A percentile compares a stretch with the other conserved stretches of the same genome.
phyloP scores from a whole-genome alignment of 768 basidiomycete genomes.

The Lentinula raphanica region DNA sequence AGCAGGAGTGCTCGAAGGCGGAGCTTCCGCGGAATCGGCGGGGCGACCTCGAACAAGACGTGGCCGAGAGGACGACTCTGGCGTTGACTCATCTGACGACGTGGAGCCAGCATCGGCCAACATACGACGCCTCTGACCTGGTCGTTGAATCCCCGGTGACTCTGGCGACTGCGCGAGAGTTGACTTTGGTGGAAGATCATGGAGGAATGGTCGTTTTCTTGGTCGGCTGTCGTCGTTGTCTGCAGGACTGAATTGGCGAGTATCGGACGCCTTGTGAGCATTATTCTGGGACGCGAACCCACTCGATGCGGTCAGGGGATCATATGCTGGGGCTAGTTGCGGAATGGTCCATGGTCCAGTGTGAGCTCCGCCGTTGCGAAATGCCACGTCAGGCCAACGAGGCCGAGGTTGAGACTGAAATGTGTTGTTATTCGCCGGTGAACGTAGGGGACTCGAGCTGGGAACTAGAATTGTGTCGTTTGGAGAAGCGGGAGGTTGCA shows the following conservation, averaged over 20 bases:
- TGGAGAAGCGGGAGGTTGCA: slow-evolving; percentile 38
- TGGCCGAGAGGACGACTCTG: slow-evolving; percentile 39
- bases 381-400: slow-evolving; percentile 37
- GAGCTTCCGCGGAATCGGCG: slow-evolving; percentile 17
- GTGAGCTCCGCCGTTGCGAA: slow-evolving; percentile 33
- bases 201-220: slow-evolving; percentile 63
- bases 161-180: slow-evolving; percentile 40
- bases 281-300: slow-evolving; percentile 35
- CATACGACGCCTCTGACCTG: slow-evolving; percentile 44
- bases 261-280: not conserved
- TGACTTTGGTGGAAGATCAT: slow-evolving; percentile 33
- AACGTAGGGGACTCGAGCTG: slow-evolving; percentile 60
- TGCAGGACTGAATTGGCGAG: slow-evolving; percentile 12
- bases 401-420: slow-evolving; percentile 36
- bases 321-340: slow-evolving; percentile 22
- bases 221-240: slow-evolving; percentile 55
- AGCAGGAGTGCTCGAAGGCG: slow-evolving; percentile 20
- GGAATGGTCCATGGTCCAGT: slow-evolving; percentile 32
- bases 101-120: slow-evolving; percentile 41
- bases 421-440: slow-evolving; percentile 33
- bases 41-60: slow-evolving; percentile 50
- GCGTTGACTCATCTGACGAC: slow-evolving; percentile 68
- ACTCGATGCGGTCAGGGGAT: slow-evolving; percentile 57
- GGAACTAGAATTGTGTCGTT: slow-evolving; percentile 66
- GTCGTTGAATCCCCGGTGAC: slow-evolving; percentile 56